Evolutionary conservation across 2,329 filamentous ascomycete species (phyloP).

Genomic region (Arthrobotrys sinensis): DNA sequence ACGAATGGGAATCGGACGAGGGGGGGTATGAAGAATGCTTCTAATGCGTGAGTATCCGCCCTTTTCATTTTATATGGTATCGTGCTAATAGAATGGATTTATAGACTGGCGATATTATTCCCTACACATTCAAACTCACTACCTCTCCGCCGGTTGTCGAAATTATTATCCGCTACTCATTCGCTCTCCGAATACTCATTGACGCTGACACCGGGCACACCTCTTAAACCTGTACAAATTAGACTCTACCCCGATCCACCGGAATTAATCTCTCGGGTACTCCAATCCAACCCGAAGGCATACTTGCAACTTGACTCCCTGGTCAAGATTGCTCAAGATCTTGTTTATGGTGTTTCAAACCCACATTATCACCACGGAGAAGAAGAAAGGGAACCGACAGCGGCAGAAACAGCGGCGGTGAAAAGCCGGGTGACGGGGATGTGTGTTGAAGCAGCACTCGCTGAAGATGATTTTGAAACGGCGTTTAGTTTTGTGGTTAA

Average conservation of each 20-base stretch:
- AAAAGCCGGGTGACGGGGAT: constrained; percentile 81
- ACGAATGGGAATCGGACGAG: constrained; percentile 84
- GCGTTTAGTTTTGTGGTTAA: constrained; percentile 87
- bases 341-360: constrained; percentile 76
- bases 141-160: constrained; percentile 73
- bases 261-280: constrained; percentile 79
- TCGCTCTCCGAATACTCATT: constrained; percentile 82
- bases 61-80: neutral
- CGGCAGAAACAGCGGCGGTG: constrained; percentile 68
- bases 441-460: constrained; percentile 83
- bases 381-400: constrained; percentile 62
- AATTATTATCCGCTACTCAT: constrained; percentile 81
- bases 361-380: constrained; percentile 64
- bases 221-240: constrained; percentile 83
- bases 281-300: constrained; percentile 81
- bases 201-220: constrained; percentile 83
- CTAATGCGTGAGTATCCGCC: constrained; percentile 76
- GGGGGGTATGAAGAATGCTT: constrained; percentile 82
- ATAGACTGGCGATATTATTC: constrained; percentile 62
- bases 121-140: constrained; percentile 68
- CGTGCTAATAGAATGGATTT: constrained; percentile 31
- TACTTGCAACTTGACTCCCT: constrained; percentile 84
- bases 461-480: constrained; percentile 86
- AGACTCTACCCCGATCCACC: constrained; percentile 83
- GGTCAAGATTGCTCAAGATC: constrained; percentile 77